phyloP scores from a whole-genome alignment of 495 filamentous ascomycete species.

The Daldinia caldariorum region DNA sequence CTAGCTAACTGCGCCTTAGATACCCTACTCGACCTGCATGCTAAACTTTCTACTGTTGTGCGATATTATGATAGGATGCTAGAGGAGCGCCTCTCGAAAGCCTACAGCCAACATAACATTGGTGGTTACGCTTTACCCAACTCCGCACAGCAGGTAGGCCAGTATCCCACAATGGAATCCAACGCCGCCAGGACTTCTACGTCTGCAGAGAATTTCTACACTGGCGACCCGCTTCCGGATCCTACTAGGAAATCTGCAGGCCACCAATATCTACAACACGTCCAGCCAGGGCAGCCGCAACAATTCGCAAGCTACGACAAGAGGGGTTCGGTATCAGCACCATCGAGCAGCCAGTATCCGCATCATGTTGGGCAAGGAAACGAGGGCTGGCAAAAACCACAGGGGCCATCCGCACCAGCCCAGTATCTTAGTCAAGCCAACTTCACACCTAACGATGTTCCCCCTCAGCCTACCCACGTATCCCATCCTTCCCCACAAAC shows the following conservation, averaged over 20 bases:
- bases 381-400: constrained; percentile 55
- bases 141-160: constrained; percentile 64
- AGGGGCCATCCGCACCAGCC: constrained; percentile 43
- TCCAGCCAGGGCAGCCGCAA: constrained; percentile 49
- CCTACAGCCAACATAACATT: constrained; percentile 83
- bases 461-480: constrained; percentile 45
- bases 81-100: constrained; percentile 90
- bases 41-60: constrained; percentile 94
- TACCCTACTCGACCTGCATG: constrained; percentile 90
- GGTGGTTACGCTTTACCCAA: constrained; percentile 62
- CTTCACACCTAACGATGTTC: constrained; percentile 44
- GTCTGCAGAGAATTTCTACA: constrained; percentile 84
- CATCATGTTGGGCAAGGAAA: constrained; percentile 58
- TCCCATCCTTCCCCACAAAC: constrained; percentile 50
- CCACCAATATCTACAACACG: constrained; percentile 51
- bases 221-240: constrained; percentile 68
- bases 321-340: constrained; percentile 50
- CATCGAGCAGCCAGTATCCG: constrained; percentile 56
- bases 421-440: constrained; percentile 53
- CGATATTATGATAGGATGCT: constrained; percentile 99
- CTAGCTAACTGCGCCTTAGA: constrained; percentile 62
- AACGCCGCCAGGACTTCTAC: constrained; percentile 54
- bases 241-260: constrained; percentile 56
- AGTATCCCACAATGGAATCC: constrained; percentile 73
- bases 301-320: constrained; percentile 54